Evolutionary conservation across 2,329 filamentous ascomycete genomes (phyloP).

Genomic region (Verticillium dahliae): DNA sequence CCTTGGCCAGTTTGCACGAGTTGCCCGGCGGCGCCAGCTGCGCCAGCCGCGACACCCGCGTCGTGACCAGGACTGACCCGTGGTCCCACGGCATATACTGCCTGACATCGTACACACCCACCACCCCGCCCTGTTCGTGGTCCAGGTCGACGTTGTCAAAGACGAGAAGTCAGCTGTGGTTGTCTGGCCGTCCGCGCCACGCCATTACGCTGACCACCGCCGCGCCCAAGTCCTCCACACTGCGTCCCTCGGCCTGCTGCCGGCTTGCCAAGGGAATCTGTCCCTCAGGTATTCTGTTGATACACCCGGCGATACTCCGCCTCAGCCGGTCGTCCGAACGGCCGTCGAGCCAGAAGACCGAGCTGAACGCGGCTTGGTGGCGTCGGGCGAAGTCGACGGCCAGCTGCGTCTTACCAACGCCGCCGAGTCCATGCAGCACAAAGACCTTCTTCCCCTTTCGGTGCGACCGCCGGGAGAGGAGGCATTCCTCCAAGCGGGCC

Average conservation of each 20-base stretch:
- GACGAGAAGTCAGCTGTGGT: constrained; percentile 23
- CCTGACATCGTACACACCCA: constrained; percentile 13
- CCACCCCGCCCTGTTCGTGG: background rate
- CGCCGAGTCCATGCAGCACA: constrained; percentile 1
- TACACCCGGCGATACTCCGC: constrained; percentile 18
- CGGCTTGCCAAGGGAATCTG: constrained; percentile 8
- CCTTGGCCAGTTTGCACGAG: constrained; percentile 13
- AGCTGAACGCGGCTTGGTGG: constrained; percentile 16
- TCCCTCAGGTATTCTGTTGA: constrained; percentile 13
- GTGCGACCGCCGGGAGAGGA: constrained; percentile 8
- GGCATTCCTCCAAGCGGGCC: constrained; percentile 11
- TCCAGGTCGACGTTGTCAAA: constrained; percentile 26
- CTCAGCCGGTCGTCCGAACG: constrained; percentile 19
- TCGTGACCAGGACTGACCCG: constrained; percentile 21
- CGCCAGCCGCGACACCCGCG: constrained; percentile 13
- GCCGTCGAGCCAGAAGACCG: constrained; percentile 25
- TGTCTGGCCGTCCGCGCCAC: constrained; percentile 19
- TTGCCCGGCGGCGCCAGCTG: constrained; percentile 14
- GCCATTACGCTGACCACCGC: constrained; percentile 16
- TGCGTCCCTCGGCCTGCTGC: constrained; percentile 7
- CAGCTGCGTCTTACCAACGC: constrained; percentile 6
- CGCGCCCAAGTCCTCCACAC: constrained; percentile 10
- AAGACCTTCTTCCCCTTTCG: background rate
- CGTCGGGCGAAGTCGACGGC: background rate
- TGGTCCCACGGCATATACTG: constrained; percentile 17